Evolutionary conservation across 2,329 filamentous ascomycete species (phyloP).

Genomic region (Epicoccum sorghinum): DNA sequence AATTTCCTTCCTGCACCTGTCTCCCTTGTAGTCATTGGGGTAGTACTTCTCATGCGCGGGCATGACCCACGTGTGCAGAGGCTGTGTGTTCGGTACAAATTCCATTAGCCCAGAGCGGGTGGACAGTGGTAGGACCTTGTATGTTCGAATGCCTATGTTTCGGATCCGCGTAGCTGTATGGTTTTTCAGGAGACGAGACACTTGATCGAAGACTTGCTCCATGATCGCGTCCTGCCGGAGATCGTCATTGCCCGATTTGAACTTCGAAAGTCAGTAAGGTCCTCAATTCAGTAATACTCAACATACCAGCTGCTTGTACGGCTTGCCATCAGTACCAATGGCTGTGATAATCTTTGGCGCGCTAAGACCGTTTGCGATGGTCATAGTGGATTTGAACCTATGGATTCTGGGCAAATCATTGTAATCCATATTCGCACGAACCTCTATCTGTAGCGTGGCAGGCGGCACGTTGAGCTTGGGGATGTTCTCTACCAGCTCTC

Average conservation of each 20-base stretch:
- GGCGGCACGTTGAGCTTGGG: conserved; percentile 76
- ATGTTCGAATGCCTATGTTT: conserved; percentile 88
- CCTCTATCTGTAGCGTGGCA: conserved; percentile 82
- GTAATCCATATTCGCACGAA: conserved; percentile 78
- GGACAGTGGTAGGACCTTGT: conserved; percentile 93
- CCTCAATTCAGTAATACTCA: too few relatives aligned
- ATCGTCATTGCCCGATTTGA: conserved; percentile 96
- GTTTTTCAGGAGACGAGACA: conserved; percentile 84
- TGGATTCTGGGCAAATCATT: conserved; percentile 74
- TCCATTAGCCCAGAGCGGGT: conserved; percentile 90
- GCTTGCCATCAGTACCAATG: conserved; percentile 74
- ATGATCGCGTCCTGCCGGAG: conserved; percentile 97
- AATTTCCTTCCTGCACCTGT: conserved; percentile 80
- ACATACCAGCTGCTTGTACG: conserved; percentile 81
- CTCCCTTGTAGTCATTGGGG: conserved; percentile 79
- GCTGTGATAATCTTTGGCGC: conserved; percentile 92
- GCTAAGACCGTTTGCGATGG: conserved; percentile 87
- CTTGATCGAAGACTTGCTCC: conserved; percentile 98
- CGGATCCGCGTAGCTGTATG: conserved; percentile 88
- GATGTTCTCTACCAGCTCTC: conserved; percentile 67
- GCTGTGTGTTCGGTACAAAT: conserved; percentile 92
- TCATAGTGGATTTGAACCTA: conserved; percentile 75
- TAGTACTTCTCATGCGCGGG: conserved; percentile 88
- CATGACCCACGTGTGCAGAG: conserved; percentile 89
- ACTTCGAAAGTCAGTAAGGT: conserved; percentile 49